Evolutionary conservation across 2,329 filamentous ascomycete genomes (phyloP).

Genomic region (Talaromyces sp.): DNA sequence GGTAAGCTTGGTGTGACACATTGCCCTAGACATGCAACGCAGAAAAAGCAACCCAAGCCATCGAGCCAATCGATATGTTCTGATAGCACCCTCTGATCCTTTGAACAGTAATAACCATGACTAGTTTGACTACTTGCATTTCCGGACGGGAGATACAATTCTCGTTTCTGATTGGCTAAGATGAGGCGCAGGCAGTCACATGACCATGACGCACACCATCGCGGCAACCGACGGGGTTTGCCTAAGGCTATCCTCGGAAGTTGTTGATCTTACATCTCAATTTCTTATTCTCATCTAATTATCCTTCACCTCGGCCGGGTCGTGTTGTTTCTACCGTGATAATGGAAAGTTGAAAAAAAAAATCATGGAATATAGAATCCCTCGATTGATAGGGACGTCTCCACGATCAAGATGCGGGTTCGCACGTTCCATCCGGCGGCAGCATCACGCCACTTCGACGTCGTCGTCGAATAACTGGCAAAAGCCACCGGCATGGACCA

Average conservation of each 20-base stretch:
- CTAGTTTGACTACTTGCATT: background rate
- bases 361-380: slow-evolving; percentile 5
- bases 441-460: slow-evolving; percentile 7
- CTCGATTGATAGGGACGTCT: slow-evolving; percentile 1
- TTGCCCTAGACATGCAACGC: background rate
- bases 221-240: slow-evolving; percentile 1
- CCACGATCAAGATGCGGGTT: slow-evolving; percentile 1
- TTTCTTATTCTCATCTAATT: background rate
- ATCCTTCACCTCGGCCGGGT: background rate
- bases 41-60: background rate
- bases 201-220: background rate
- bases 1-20: background rate
- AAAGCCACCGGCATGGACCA: slow-evolving; percentile 44
- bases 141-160: background rate
- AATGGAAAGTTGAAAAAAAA: background rate
- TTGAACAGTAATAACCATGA: background rate
- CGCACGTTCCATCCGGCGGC: background rate
- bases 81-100: background rate
- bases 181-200: background rate
- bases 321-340: background rate
- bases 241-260: slow-evolving; percentile 2
- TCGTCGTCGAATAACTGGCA: slow-evolving; percentile 28
- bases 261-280: background rate
- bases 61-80: background rate
- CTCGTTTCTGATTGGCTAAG: background rate